A percentile compares a stretch with the other conserved stretches of the same genome.
Conservation (phyloP, 176 grass and related monocot species). For the Triticum turgidum region DNA sequence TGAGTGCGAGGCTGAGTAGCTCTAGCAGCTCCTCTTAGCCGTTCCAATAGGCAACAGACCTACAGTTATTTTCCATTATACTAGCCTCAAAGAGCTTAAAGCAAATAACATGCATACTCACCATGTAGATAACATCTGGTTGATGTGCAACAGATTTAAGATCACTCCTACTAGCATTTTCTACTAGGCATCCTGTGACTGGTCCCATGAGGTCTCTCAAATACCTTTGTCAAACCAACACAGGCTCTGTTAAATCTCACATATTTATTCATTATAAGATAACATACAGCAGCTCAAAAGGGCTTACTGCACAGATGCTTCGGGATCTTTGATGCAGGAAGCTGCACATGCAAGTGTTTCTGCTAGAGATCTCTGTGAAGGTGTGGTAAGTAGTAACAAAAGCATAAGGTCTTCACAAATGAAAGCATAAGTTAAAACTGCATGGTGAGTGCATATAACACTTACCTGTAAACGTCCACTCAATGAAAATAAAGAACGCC, state of each 20-base stretch:
- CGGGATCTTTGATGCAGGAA: constrained; percentile 86
- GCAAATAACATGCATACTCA: constrained; percentile 43
- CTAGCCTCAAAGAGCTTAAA: constrained; percentile 14
- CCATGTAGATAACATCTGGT: constrained; percentile 87
- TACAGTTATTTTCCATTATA: constrained; percentile 44
- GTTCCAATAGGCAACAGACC: constrained; percentile 93
- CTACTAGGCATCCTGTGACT: constrained; percentile 69
- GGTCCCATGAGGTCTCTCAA: constrained; percentile 96
- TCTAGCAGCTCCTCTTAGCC: constrained; percentile 92
- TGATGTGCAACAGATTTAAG: constrained; percentile 89
- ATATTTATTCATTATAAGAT: constrained; percentile 24
- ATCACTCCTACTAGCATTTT: constrained; percentile 81
- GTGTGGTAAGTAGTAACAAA: constrained; percentile 24
- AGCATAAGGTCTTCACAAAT: constrained; percentile 26
- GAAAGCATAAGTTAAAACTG: constrained; percentile 6
- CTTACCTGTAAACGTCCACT: constrained; percentile 84
- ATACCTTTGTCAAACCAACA: constrained; percentile 59
- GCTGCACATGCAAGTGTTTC: constrained; percentile 94
- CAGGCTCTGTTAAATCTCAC: constrained; percentile 12
- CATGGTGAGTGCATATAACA: constrained; percentile 19
- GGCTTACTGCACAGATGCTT: constrained; percentile 81
- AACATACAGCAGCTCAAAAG: constrained; percentile 30
- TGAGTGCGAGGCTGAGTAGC: constrained; percentile 88
- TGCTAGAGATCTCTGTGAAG: constrained; percentile 83
- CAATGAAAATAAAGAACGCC: constrained; percentile 77